A percentile compares a stretch with the other conserved stretches of the same genome.
Conservation (phyloP, 1,284 basidiomycete species). For the Takashimella koratensis region DNA sequence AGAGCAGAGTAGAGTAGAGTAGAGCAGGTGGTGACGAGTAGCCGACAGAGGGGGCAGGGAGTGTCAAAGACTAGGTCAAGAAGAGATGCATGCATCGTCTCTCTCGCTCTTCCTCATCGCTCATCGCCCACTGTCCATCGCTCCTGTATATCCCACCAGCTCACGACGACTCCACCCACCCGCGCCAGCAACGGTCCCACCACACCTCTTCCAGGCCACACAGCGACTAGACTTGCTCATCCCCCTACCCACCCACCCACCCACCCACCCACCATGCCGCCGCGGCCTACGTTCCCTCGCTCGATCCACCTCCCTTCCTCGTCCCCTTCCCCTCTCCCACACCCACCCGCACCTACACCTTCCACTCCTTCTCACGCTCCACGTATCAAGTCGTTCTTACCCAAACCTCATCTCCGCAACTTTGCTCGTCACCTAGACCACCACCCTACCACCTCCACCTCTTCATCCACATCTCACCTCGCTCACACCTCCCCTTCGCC, state of each 20-base stretch:
- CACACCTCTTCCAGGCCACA: too few species aligned
- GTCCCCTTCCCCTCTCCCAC: background rate
- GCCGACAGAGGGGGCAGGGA: too few species aligned
- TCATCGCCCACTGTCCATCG: too few species aligned
- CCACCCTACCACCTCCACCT: slow-evolving; percentile 19
- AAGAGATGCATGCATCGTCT: too few species aligned
- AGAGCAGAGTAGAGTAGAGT: too few species aligned
- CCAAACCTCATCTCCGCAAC: slow-evolving; percentile 26
- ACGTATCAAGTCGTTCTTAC: slow-evolving; percentile 13
- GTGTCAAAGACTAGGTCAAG: too few species aligned
- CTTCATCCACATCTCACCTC: background rate
- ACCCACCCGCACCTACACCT: slow-evolving; percentile 5
- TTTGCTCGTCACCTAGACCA: background rate
- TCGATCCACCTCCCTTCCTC: slow-evolving; percentile 14
- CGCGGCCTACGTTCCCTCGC: slow-evolving; percentile 14
- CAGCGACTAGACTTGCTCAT: background rate
- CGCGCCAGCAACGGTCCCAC: background rate
- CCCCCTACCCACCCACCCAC: background rate
- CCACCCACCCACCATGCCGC: slow-evolving; percentile 8
- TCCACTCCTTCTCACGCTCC: background rate
- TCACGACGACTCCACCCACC: background rate
- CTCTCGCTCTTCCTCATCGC: too few species aligned
- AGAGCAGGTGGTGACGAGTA: too few species aligned
- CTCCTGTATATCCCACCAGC: background rate
- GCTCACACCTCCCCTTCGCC: slow-evolving; percentile 9